Base-by-base conservation (phyloP, 306 rosid genomes). In the Prunus padus region DNA sequence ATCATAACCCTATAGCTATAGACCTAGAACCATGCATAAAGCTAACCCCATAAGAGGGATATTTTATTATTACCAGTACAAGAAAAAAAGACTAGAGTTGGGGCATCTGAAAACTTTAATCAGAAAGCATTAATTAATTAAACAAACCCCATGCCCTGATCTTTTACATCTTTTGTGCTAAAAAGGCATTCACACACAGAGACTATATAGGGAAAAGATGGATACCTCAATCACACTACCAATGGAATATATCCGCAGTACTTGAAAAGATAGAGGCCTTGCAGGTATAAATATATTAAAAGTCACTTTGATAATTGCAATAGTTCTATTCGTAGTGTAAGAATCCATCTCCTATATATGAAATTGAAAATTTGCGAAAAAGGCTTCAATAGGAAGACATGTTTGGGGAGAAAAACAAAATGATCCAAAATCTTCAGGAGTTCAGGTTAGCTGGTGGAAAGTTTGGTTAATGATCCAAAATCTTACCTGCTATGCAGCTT, bases 241-340 rank as follows among this genome's bases (percentile, higher is more conserved):
- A 13, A 22, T 25, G 61, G 74, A 69, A 69, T 69, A 49, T 50
- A 69, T 69, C 74, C 62, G 11, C 19, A 16, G 73, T 28, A 50
- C 61, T 11, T 54, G 49, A 52, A 70, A 70, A 51, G 74, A 51
- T 70, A 64, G 65, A 23, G 65, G 31, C 37, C 13, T 60, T 60
- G 37, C 40, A 60, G 37, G 37, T 25, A 23, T 47, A 47, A 11
- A 47, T 47, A 11, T 47, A 60, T n/a, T n/a, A n/a, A n/a, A n/a
- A n/a, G n/a, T n/a, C n/a, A n/a, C n/a, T n/a, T n/a, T n/a, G n/a
- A n/a, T n/a, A n/a, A n/a, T n/a, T n/a, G n/a, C n/a, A n/a, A n/a
- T n/a, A n/a, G n/a, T n/a, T n/a, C n/a, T n/a, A n/a, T n/a, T n/a
- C n/a, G n/a, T n/a, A n/a, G n/a, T n/a, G n/a, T n/a, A n/a, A n/a